Conservation (phyloP, 345 rosid species). For the Linum usitatissimum region DNA sequence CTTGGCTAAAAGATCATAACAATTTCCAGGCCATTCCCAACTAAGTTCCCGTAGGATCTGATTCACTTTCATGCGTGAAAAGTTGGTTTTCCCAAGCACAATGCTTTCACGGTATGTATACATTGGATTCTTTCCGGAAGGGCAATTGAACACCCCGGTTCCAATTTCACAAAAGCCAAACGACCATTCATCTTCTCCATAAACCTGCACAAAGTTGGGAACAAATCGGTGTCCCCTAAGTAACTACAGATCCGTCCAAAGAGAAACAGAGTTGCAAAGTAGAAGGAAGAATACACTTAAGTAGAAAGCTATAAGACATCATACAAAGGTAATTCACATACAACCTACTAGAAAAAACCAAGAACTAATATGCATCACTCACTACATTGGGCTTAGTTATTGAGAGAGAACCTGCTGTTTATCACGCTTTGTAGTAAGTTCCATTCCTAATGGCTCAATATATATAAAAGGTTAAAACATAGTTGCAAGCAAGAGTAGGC, state of each 20-base stretch:
- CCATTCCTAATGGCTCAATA: neutral
- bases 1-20: conserved; percentile 68
- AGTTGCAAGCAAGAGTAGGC: too few relatives aligned
- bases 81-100: conserved; percentile 58
- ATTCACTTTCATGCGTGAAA: conserved; percentile 53
- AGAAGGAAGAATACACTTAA: neutral
- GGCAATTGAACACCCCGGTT: conserved; percentile 84
- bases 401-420: too few relatives aligned
- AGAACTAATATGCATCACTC: neutral
- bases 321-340: neutral
- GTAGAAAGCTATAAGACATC: neutral
- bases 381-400: neutral
- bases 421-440: neutral
- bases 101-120: conserved; percentile 72
- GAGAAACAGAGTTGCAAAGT: neutral
- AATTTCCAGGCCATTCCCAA: conserved; percentile 75
- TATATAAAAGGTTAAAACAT: too few relatives aligned
- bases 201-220: conserved; percentile 35
- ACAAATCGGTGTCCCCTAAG: neutral
- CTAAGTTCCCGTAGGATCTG: conserved; percentile 73
- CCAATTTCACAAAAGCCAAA: conserved; percentile 91
- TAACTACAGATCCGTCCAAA: neutral
- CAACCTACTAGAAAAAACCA: neutral
- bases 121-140: conserved; percentile 77
- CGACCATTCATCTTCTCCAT: conserved; percentile 94